phyloP scores from a whole-genome alignment of 495 filamentous ascomycete species.

The Coniosporium apollinis region DNA sequence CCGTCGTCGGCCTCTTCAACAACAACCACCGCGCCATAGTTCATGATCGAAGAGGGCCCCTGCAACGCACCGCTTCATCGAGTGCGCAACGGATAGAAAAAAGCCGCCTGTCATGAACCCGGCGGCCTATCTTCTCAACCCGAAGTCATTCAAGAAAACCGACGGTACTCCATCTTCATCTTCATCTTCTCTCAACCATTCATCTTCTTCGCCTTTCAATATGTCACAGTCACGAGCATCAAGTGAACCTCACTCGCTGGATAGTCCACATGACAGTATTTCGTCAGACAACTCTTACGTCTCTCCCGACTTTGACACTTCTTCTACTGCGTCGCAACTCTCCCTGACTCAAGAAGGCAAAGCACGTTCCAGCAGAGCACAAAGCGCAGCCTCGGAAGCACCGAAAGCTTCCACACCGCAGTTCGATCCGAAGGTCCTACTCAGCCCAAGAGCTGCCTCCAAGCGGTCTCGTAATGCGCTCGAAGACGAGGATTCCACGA shows the following conservation, averaged over 20 bases:
- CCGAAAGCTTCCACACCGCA: neutral
- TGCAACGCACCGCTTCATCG: no score
- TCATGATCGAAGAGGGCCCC: no score
- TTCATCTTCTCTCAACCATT: no score
- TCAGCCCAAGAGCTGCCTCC: conserved; percentile 16
- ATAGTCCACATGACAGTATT: neutral
- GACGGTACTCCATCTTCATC: neutral
- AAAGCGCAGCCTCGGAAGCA: neutral
- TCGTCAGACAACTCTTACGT: neutral
- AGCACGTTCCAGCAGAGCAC: neutral
- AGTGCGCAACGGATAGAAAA: no score
- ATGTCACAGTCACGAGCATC: neutral
- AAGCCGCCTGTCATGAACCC: no score
- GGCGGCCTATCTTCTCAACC: neutral
- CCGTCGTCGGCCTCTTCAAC: no score
- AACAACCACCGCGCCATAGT: no score
- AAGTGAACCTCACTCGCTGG: neutral
- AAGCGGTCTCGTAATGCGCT: conserved; percentile 4
- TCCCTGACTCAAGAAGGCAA: neutral
- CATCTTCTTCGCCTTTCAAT: neutral
- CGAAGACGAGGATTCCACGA: neutral
- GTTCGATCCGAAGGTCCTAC: conserved; percentile 16
- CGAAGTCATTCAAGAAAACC: neutral
- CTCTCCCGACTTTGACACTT: neutral
- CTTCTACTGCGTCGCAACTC: neutral